Percentiles rank a stretch among this genome's conserved stretches.
Evolutionary conservation across 164 flowering plant genomes (phyloP).

Genomic region (Vitis rotundifolia): DNA sequence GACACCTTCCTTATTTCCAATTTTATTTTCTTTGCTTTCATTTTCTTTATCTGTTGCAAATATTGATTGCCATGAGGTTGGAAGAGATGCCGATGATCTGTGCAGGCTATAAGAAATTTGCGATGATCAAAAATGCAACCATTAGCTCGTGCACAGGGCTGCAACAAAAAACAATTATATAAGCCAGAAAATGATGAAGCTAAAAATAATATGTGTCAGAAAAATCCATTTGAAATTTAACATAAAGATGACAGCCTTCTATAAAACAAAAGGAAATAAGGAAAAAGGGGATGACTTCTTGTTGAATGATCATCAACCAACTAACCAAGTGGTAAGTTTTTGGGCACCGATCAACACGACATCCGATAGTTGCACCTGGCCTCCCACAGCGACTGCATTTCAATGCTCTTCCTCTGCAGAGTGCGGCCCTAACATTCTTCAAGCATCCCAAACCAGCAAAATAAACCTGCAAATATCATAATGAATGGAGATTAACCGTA

Average conservation of each 20-base stretch:
- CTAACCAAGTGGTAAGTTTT: slow-evolving; percentile 94
- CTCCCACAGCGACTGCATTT: slow-evolving; percentile 97
- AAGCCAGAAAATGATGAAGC: slow-evolving; percentile 1
- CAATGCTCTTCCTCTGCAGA: slow-evolving; percentile 86
- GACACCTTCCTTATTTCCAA: slow-evolving; percentile 71
- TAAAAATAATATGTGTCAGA: not conserved
- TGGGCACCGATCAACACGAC: slow-evolving; percentile 98
- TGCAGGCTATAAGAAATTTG: slow-evolving; percentile 94
- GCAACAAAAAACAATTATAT: slow-evolving; percentile 24
- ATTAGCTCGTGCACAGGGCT: slow-evolving; percentile 96
- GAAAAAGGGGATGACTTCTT: not conserved
- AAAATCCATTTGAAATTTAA: slow-evolving; percentile 1
- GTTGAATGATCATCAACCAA: slow-evolving; percentile 11
- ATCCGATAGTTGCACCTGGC: slow-evolving; percentile 97
- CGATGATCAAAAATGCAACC: slow-evolving; percentile 94
- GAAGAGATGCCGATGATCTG: slow-evolving; percentile 81
- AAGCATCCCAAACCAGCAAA: slow-evolving; percentile 94
- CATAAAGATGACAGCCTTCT: not conserved
- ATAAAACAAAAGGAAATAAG: not conserved
- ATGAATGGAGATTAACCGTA: slow-evolving; percentile 1
- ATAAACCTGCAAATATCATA: slow-evolving; percentile 67
- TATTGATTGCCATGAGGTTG: slow-evolving; percentile 71
- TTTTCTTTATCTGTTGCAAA: slow-evolving; percentile 49
- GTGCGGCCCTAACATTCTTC: slow-evolving; percentile 92
- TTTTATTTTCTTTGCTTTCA: slow-evolving; percentile 81